Percentiles rank a stretch among this genome's conserved stretches.
Evolutionary conservation across 805 yeast genomes (phyloP).

Genomic region (Candida endomychidarum): DNA sequence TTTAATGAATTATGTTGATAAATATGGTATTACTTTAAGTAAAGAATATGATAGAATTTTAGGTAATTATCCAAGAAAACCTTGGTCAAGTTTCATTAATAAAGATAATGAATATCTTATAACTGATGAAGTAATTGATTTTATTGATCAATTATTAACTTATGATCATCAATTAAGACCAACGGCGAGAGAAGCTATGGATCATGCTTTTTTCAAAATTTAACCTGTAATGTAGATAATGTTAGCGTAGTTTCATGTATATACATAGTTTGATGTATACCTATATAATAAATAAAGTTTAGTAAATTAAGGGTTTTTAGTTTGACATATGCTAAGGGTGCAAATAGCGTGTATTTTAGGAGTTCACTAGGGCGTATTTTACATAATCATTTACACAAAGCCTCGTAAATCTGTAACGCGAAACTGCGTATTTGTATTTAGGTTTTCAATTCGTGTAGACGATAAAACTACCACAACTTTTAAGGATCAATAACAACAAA

Average conservation of each 20-base stretch:
- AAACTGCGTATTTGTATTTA: slow-evolving; percentile 2
- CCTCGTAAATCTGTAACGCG: slow-evolving; percentile 6
- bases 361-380: not conserved
- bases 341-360: too few species aligned
- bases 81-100: slow-evolving; percentile 64
- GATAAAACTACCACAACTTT: not conserved
- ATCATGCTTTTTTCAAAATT: slow-evolving; percentile 56
- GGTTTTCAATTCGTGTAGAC: slow-evolving; percentile 5
- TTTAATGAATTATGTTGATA: slow-evolving; percentile 60
- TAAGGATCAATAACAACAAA: not conserved
- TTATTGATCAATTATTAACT: slow-evolving; percentile 68
- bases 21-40: slow-evolving; percentile 68
- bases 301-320: too few species aligned
- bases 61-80: slow-evolving; percentile 63
- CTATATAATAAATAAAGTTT: too few species aligned
- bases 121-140: slow-evolving; percentile 58
- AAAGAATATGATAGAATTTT: slow-evolving; percentile 72
- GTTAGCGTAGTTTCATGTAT: too few species aligned
- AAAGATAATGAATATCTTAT: slow-evolving; percentile 52
- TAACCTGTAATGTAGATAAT: not conserved
- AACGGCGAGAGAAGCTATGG: slow-evolving; percentile 87
- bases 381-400: not conserved
- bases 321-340: too few species aligned
- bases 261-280: too few species aligned
- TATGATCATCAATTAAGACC: slow-evolving; percentile 87